A percentile compares a stretch with the other conserved stretches of the same genome.
These are phyloP conservation scores for Xylaria curta DNA, from an alignment of 495 filamentous ascomycete genomes.

Conservation along the genomic window DNA sequence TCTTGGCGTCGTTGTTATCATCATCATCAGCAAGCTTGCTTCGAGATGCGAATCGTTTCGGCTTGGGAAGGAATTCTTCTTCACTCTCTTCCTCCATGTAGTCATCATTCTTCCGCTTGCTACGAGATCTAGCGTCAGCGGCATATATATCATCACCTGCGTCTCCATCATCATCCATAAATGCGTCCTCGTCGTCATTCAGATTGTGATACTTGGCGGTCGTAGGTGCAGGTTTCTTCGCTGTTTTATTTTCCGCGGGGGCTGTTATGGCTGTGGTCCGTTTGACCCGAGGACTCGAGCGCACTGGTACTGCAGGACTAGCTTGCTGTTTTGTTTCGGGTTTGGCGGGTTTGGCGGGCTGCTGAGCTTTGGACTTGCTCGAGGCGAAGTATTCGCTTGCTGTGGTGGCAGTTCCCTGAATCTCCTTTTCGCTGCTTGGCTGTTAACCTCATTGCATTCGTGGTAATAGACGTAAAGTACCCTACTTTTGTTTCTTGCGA, in stretches of 20 bases:
- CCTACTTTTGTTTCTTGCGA: conserved; percentile 47
- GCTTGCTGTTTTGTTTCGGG: conserved; percentile 38
- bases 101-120: conserved; percentile 71
- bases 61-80: conserved; percentile 58
- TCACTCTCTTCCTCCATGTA: conserved; percentile 68
- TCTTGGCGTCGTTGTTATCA: conserved; percentile 45
- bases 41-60: conserved; percentile 54
- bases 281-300: conserved; percentile 52
- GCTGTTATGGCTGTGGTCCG: conserved; percentile 34
- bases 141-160: conserved; percentile 77
- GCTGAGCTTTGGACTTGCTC: conserved; percentile 46
- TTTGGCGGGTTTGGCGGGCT: conserved; percentile 47
- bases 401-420: conserved; percentile 53
- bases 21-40: conserved; percentile 49
- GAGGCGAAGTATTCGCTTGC: conserved; percentile 58
- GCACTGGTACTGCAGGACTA: conserved; percentile 39
- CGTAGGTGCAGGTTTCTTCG: conserved; percentile 43
- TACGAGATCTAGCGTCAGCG: conserved; percentile 62
- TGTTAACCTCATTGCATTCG: not conserved
- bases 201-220: conserved; percentile 39
- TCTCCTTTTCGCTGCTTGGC: conserved; percentile 36
- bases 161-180: conserved; percentile 66
- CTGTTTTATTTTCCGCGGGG: conserved; percentile 34
- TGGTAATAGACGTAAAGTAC: not conserved
- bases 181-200: conserved; percentile 55